Base-by-base conservation (phyloP, 2,329 filamentous ascomycete species). In the Periglandula ipomoeae region DNA sequence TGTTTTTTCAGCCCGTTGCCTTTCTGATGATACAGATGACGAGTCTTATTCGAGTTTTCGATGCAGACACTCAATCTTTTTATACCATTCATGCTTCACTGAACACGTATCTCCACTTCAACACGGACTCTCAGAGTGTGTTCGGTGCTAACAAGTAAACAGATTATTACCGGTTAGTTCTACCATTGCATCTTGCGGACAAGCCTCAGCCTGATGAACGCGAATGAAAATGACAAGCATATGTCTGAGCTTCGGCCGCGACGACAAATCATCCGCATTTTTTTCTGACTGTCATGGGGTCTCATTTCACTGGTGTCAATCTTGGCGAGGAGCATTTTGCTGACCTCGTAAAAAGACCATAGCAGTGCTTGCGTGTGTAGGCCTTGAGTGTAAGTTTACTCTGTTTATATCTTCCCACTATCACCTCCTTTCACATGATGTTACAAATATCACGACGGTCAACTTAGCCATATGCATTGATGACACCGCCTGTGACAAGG, bases 201-300 rank as follows among this genome's bases (percentile, higher is more conserved):
- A 46, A 54, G 44, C 52, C 53, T 57, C 56, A 59, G 54, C 59
- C 81, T 93, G 88, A 93, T 93, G 87, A 93, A 78, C 68, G 75
- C 80, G 89, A 84, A 79, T 75, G 73, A 76, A 78, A 84, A 82
- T 81, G 88, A 94, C 89, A 94, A 94, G 88, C 88, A 94, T 94
- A 94, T 94, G 88, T 94, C 89, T 78, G 84, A 94, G 89, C 81
- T 76, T 65, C 65, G 73, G 68, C 68, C 53, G 66, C 61, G 67
- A 70, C 59, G 67, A 70, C 55, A 68, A 63, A 54, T 60, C 61
- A 64, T 68, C 65, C 53, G 51, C 52, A 49, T 45, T 35, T 60
- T 58, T 56, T 54, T 46, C 50, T 52, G 50, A 52, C 27, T 50
- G 37, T 47, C 45, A 48, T 50, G 51, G 47, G 47, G 26, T 45